Evolutionary conservation across 805 yeast species (phyloP), one percentile per base, ranked within the genome.

Genomic region (Naumovozyma castellii): DNA sequence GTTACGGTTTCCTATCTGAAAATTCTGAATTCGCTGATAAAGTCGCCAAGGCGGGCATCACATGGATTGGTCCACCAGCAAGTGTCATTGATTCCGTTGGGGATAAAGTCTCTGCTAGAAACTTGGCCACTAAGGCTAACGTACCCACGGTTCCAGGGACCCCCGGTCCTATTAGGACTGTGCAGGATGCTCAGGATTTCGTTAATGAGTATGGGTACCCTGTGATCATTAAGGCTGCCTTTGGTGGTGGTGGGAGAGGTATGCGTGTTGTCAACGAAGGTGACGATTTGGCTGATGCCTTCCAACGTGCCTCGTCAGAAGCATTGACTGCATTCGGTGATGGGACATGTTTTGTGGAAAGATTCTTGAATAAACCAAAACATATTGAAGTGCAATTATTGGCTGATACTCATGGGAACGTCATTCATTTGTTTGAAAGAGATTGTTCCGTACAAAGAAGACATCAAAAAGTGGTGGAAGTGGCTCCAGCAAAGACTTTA

Each of bases 181-280:
- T 80, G 19, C 80, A 71, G 39, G 85, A 88, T 54, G 97, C 96
- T 22, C 54, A 66, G 47, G 77, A 61, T 6, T 90, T 90, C 57
- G 95, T 86, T 32, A 74, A 67, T 36, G 57, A 85, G 64, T 73
- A 87, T 64, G 97, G 97, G 19, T 87, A 61, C 68, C 97, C 97
- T 9, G 96, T 90, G 37, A 90, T 88, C 65, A 87, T 88, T 67
- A 88, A 88, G 68, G 97, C 97, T 34, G 97, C 97, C 34, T 90
- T 84, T 60, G 97, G 97, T 61, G 97, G 97, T 67, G 97, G 97
- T 71, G 97, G 97, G 57, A 79, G 97, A 67, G 97, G 97, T 73
- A 88, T 88, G 97, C 79, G 97, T 69, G 97, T 88, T 39, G 97
- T 88, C 35, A 73, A 90, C 57, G 95, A 87, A 64, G 95, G 95